These are phyloP conservation scores for Kazachstania kunashirensis DNA, from an alignment of 805 yeast genomes.

Conservation along the genomic window DNA sequence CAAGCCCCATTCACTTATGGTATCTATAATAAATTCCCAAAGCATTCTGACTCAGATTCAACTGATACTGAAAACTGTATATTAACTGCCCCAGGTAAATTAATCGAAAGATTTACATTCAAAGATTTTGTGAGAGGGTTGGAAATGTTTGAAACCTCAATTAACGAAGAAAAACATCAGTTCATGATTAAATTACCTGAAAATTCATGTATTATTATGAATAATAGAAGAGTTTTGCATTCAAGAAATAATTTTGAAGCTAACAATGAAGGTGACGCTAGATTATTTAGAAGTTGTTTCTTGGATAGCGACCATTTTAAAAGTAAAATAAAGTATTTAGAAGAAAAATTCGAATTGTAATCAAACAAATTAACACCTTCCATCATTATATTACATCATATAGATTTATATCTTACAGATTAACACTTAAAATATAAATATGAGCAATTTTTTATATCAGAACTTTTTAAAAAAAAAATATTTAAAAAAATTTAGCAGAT, in stretches of 20 bases:
- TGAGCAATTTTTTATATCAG: too few species aligned
- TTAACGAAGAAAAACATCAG: conserved; percentile 46
- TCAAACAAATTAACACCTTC: too few species aligned
- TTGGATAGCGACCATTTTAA: conserved; percentile 61
- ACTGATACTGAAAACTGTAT: conserved; percentile 12
- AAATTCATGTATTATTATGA: conserved; percentile 55
- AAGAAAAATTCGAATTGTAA: conserved; percentile 11
- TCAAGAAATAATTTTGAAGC: conserved; percentile 48
- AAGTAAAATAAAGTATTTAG: conserved; percentile 42
- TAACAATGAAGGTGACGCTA: conserved; percentile 11
- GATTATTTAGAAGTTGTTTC: conserved; percentile 74
- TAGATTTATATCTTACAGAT: too few species aligned
- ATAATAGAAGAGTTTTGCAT: conserved; percentile 63
- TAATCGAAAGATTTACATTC: conserved; percentile 36
- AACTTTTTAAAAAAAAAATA: too few species aligned
- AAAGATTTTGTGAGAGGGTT: conserved; percentile 52
- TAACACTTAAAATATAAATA: too few species aligned
- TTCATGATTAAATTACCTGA: conserved; percentile 45
- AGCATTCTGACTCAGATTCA: conserved; percentile 9
- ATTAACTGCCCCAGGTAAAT: conserved; percentile 29
- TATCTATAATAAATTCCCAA: conserved; percentile 31
- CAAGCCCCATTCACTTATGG: conserved; percentile 68
- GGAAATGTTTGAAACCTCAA: conserved; percentile 47
- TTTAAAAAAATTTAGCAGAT: too few species aligned
- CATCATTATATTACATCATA: too few species aligned